These are phyloP conservation scores for Zasmidium angulare DNA, from an alignment of 2,329 filamentous ascomycete genomes.

Conservation along the genomic window DNA sequence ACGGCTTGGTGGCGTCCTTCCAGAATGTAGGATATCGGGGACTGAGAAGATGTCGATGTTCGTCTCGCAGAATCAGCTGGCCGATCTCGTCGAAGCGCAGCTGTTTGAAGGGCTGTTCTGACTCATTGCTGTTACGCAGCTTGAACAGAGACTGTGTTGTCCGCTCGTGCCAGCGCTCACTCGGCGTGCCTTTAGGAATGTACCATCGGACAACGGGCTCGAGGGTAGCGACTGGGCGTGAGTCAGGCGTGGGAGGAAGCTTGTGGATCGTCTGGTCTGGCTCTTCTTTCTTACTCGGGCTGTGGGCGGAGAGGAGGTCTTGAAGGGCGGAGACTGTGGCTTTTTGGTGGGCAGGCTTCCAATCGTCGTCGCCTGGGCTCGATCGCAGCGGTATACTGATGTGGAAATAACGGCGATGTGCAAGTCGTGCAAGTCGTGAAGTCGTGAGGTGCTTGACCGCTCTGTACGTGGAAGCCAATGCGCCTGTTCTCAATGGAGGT, in stretches of 20 bases:
- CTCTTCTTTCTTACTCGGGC: neutral
- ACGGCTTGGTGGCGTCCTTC: neutral
- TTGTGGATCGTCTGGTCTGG: neutral
- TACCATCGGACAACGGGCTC: slow-evolving; percentile 11
- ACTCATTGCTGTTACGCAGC: neutral
- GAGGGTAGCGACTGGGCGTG: slow-evolving; percentile 6
- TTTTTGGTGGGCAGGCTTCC: neutral
- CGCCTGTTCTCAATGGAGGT: too few species aligned
- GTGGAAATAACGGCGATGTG: neutral
- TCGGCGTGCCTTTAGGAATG: slow-evolving; percentile 6
- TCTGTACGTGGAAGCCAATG: slow-evolving; percentile 17
- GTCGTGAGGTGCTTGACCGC: slow-evolving; percentile 13
- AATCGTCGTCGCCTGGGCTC: neutral
- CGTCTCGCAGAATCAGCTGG: neutral
- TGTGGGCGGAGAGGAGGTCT: slow-evolving; percentile 13
- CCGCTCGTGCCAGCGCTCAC: slow-evolving; percentile 9
- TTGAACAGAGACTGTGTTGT: neutral
- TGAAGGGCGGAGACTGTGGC: neutral
- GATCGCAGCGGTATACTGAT: slow-evolving; percentile 1
- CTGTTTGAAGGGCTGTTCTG: neutral
- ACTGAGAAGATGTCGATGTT: neutral
- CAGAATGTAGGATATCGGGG: neutral
- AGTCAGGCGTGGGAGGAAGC: neutral
- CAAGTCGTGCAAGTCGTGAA: slow-evolving; percentile 10
- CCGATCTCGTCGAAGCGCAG: neutral